A percentile compares a stretch with the other conserved stretches of the same genome.
Evolutionary conservation across 2,329 filamentous ascomycete genomes (phyloP).

Genomic region (Claviceps spartinae): DNA sequence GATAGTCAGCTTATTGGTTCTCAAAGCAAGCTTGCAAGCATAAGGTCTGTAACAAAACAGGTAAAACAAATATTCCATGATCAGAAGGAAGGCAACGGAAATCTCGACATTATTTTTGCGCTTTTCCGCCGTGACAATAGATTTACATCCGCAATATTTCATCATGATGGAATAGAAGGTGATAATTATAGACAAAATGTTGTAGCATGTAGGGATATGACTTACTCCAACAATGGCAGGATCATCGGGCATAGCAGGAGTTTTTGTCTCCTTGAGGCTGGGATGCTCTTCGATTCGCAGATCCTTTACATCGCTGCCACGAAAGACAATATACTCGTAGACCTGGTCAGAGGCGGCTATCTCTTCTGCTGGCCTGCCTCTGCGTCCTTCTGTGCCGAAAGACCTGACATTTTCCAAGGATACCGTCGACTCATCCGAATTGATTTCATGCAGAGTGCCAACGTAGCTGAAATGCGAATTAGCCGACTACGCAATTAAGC

Average conservation of each 20-base stretch:
- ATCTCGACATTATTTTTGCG: conserved; percentile 93
- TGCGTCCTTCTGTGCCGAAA: conserved; percentile 85
- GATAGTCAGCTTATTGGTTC: conserved; percentile 11
- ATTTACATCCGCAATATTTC: conserved; percentile 98
- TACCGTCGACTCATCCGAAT: conserved; percentile 91
- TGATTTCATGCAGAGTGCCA: conserved; percentile 93
- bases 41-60: conserved; percentile 3
- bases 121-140: conserved; percentile 66
- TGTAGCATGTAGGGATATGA: conserved; percentile 18
- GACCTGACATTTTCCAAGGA: conserved; percentile 93
- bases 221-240: conserved; percentile 95
- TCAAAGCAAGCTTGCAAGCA: neutral
- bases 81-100: conserved; percentile 99
- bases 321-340: conserved; percentile 98
- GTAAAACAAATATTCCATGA: conserved; percentile 15
- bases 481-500: conserved; percentile 13
- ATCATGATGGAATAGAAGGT: conserved; percentile 47
- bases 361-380: conserved; percentile 64
- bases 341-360: conserved; percentile 72
- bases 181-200: conserved; percentile 5
- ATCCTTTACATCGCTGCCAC: conserved; percentile 96
- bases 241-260: conserved; percentile 75
- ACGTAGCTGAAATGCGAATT: conserved; percentile 57
- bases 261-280: conserved; percentile 58
- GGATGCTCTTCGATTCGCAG: conserved; percentile 80